Evolutionary conservation across 2,329 filamentous ascomycete genomes (phyloP).

Genomic region (Xylariaceae sp.): DNA sequence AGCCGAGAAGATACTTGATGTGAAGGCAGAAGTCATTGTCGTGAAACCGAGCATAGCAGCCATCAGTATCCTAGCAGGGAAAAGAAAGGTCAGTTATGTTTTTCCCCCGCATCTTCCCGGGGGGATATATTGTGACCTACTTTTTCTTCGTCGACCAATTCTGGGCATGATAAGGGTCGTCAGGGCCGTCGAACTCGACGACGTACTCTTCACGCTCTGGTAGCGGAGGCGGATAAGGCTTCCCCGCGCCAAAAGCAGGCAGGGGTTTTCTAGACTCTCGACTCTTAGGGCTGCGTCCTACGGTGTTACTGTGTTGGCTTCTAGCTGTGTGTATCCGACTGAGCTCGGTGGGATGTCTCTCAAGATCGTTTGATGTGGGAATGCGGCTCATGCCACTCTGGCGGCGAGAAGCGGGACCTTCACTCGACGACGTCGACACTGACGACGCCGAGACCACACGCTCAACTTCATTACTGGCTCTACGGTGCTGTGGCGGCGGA

Average conservation of each 20-base stretch:
- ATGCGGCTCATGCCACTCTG: conserved; percentile 61
- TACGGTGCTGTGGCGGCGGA: conserved; percentile 34
- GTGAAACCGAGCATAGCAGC: conserved; percentile 74
- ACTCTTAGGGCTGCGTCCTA: conserved; percentile 61
- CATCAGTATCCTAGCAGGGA: conserved; percentile 58
- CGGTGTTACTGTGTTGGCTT: conserved; percentile 74
- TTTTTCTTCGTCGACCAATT: conserved; percentile 87
- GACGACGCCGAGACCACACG: conserved; percentile 62
- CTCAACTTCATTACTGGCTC: conserved; percentile 62
- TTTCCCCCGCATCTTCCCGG: neutral
- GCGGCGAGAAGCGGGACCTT: conserved; percentile 43
- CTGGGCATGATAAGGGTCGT: conserved; percentile 84
- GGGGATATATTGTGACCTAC: conserved; percentile 49
- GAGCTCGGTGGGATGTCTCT: conserved; percentile 71
- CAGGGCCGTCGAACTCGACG: conserved; percentile 81
- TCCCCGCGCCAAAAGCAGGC: conserved; percentile 75
- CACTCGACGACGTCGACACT: conserved; percentile 53
- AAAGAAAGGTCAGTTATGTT: neutral
- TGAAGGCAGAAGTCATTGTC: conserved; percentile 73
- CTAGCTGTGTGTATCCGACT: conserved; percentile 73
- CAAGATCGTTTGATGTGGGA: conserved; percentile 70
- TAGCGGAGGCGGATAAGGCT: conserved; percentile 72
- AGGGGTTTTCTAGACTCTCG: conserved; percentile 63
- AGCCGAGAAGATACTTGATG: conserved; percentile 76
- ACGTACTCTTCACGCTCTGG: conserved; percentile 78